phyloP scores from a whole-genome alignment of 768 basidiomycete species.

The Kwoniella dejecticola region DNA sequence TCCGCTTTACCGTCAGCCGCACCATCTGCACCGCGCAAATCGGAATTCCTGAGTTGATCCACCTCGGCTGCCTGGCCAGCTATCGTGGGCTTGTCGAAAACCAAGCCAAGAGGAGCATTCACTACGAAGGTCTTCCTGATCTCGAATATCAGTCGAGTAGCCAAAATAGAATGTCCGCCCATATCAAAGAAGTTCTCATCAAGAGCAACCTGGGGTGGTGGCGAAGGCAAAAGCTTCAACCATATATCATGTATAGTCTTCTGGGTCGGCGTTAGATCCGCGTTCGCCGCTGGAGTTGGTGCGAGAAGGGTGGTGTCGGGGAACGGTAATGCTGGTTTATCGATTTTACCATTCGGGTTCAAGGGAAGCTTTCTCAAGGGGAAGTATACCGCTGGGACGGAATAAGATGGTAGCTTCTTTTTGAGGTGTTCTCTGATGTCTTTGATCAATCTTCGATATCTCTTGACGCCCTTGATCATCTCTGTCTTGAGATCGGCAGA shows the following conservation, averaged over 20 bases:
- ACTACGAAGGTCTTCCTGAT: slow-evolving; percentile 89
- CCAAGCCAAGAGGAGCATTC: slow-evolving; percentile 83
- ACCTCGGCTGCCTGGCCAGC: slow-evolving; percentile 72
- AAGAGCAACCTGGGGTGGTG: slow-evolving; percentile 73
- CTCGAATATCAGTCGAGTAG: slow-evolving; percentile 94
- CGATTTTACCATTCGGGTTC: slow-evolving; percentile 98
- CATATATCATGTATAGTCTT: slow-evolving; percentile 81
- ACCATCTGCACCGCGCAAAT: slow-evolving; percentile 67
- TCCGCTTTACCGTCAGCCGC: slow-evolving; percentile 31
- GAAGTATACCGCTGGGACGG: slow-evolving; percentile 92
- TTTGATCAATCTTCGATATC: slow-evolving; percentile 84
- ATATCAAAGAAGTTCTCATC: slow-evolving; percentile 98
- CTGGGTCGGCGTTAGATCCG: slow-evolving; percentile 69
- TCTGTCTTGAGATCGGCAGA: slow-evolving; percentile 64
- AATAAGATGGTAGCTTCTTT: slow-evolving; percentile 93
- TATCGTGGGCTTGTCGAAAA: slow-evolving; percentile 90
- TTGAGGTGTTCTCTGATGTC: slow-evolving; percentile 93
- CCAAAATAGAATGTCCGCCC: slow-evolving; percentile 96
- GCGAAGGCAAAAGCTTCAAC: slow-evolving; percentile 74
- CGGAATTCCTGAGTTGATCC: slow-evolving; percentile 72
- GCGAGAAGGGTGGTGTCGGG: slow-evolving; percentile 81
- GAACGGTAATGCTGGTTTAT: slow-evolving; percentile 97
- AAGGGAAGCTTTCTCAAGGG: slow-evolving; percentile 93
- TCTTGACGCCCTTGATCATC: slow-evolving; percentile 73
- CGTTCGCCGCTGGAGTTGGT: slow-evolving; percentile 57